These are phyloP conservation scores for Clitopilus hobsonii DNA, from an alignment of 768 basidiomycete species.

Conservation along the genomic window DNA sequence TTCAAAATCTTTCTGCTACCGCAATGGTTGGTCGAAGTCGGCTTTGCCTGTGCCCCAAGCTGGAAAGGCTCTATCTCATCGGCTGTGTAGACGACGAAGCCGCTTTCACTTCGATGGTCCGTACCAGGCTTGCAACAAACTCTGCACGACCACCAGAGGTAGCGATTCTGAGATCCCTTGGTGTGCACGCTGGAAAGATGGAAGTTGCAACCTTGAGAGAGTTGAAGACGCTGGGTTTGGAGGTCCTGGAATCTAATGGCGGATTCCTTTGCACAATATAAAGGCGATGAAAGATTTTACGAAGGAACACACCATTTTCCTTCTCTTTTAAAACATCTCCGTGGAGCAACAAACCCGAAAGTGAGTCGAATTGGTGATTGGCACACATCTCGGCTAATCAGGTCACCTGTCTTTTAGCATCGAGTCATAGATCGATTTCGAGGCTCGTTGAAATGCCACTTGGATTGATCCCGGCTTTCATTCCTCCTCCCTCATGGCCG, in stretches of 20 bases:
- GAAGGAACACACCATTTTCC: too few relatives aligned
- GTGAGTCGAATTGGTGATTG: too few relatives aligned
- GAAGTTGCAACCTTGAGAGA: neutral
- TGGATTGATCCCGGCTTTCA: too few relatives aligned
- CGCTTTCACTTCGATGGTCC: slow-evolving; percentile 5
- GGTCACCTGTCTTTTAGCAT: too few relatives aligned
- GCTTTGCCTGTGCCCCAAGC: slow-evolving; percentile 3
- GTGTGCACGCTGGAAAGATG: neutral
- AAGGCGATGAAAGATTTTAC: too few relatives aligned
- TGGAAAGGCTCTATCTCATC: slow-evolving; percentile 3
- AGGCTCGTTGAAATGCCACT: too few relatives aligned
- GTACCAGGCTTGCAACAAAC: neutral
- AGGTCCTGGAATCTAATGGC: neutral
- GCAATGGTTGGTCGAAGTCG: neutral
- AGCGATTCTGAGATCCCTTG: neutral
- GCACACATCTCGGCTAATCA: too few relatives aligned
- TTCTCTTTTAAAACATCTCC: too few relatives aligned
- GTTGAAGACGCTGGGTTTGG: neutral
- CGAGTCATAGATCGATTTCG: too few relatives aligned
- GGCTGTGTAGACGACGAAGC: slow-evolving; percentile 1
- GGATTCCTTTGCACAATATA: neutral
- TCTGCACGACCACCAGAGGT: neutral
- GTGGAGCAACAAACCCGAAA: too few relatives aligned
- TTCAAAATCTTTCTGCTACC: neutral
- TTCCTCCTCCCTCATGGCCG: too few relatives aligned